Conservation (phyloP, 2,329 filamentous ascomycete genomes). For the Alternaria brassicae region DNA sequence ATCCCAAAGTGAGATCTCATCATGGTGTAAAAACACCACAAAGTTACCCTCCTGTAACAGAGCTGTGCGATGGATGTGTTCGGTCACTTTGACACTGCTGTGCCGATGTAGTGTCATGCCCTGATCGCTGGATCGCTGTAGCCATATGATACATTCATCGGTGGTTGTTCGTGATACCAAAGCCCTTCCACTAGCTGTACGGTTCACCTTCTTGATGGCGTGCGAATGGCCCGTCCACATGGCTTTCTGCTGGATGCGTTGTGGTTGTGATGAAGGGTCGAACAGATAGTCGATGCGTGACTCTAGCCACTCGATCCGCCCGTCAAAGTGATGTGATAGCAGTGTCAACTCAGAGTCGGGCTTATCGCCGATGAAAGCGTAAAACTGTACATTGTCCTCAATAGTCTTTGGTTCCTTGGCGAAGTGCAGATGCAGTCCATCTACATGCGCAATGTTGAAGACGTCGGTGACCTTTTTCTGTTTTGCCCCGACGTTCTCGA, state of each 20-base stretch:
- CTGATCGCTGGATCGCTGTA: conserved; percentile 62
- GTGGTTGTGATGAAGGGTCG: conserved; percentile 67
- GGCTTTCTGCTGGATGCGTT: conserved; percentile 67
- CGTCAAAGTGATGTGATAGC: conserved; percentile 84
- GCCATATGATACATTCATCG: conserved; percentile 85
- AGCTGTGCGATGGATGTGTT: conserved; percentile 81
- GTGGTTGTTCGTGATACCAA: conserved; percentile 80
- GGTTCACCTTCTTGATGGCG: conserved; percentile 83
- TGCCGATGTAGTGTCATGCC: conserved; percentile 68
- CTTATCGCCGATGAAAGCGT: conserved; percentile 72
- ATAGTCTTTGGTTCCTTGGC: conserved; percentile 38
- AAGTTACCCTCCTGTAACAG: conserved; percentile 79
- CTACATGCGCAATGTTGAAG: conserved; percentile 86
- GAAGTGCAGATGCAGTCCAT: conserved; percentile 59
- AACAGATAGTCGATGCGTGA: conserved; percentile 80
- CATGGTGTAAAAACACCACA: conserved; percentile 78
- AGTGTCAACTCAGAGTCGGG: conserved; percentile 71
- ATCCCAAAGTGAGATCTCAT: conserved; percentile 79
- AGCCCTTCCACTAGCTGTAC: conserved; percentile 80
- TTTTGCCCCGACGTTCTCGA: conserved; percentile 84
- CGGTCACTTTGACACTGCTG: conserved; percentile 70
- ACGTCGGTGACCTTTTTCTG: conserved; percentile 70
- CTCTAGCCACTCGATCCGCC: conserved; percentile 81
- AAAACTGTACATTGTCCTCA: conserved; percentile 71
- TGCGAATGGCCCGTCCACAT: conserved; percentile 86